A percentile compares a stretch with the other conserved stretches of the same genome.
Conservation (phyloP, 805 yeast species). For the Sugiyamaella mastotermitis region DNA sequence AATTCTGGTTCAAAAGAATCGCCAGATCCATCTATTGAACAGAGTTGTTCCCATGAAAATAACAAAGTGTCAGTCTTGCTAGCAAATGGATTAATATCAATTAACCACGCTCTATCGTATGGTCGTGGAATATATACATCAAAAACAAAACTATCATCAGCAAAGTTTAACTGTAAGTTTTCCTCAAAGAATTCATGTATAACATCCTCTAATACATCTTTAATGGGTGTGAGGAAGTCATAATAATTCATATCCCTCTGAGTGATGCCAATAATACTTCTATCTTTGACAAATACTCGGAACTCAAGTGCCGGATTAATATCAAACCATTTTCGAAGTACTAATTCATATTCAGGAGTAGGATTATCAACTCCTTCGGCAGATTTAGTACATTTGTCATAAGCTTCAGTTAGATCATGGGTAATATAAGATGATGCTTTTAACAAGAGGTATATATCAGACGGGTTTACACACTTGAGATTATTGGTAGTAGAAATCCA, state of each 20-base stretch:
- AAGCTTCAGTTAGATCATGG: conserved; percentile 75
- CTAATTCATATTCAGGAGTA: conserved; percentile 46
- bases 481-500: conserved; percentile 84
- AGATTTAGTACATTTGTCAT: conserved; percentile 43
- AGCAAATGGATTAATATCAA: conserved; percentile 84
- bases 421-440: conserved; percentile 84
- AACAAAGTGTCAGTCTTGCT: conserved; percentile 72
- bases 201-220: conserved; percentile 40
- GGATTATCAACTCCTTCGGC: conserved; percentile 21
- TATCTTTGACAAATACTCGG: conserved; percentile 69
- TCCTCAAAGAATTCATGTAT: conserved; percentile 53
- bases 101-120: conserved; percentile 52
- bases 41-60: conserved; percentile 80
- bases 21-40: conserved; percentile 24
- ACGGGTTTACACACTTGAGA: conserved; percentile 60
- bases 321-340: conserved; percentile 75
- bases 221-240: conserved; percentile 52
- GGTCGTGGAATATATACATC: conserved; percentile 85
- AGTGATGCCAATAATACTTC: conserved; percentile 61
- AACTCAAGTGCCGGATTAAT: conserved; percentile 90
- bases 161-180: conserved; percentile 42
- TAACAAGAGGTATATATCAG: conserved; percentile 73
- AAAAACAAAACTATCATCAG: conserved; percentile 54
- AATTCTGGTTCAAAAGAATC: conserved; percentile 35
- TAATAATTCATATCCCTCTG: conserved; percentile 87